A percentile compares a stretch with the other conserved stretches of the same genome.
phyloP scores from a whole-genome alignment of 257 asterid species.

The Nyctanthes arbortristis region DNA sequence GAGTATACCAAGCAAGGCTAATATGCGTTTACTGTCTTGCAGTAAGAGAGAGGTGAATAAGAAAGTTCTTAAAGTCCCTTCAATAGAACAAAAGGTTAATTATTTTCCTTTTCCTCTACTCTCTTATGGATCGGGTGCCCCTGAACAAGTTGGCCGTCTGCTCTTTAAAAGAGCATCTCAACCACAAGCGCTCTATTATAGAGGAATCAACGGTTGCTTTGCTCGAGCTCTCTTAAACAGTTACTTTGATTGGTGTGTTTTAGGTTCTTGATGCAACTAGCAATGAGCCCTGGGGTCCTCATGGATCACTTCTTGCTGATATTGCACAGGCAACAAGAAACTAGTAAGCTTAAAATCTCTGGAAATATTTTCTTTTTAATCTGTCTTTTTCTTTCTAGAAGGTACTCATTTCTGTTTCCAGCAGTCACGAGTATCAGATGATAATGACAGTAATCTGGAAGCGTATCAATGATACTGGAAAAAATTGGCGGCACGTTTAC shows the following conservation, averaged over 20 bases:
- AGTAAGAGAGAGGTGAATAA: conserved; percentile 98
- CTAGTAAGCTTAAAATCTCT: conserved; percentile 49
- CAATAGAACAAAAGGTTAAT: conserved; percentile 89
- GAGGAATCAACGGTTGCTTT: conserved; percentile 14
- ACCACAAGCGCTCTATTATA: background rate
- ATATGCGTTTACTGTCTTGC: conserved; percentile 42
- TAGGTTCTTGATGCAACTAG: conserved; percentile 98
- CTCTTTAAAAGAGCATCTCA: background rate
- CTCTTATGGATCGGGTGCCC: conserved; percentile 6
- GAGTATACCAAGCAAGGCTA: conserved; percentile 10
- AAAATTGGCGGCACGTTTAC: conserved; percentile 97
- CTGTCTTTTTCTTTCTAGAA: background rate
- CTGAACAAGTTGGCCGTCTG: background rate
- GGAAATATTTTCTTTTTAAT: conserved; percentile 5
- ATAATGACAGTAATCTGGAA: conserved; percentile 94
- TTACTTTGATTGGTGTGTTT: conserved; percentile 14
- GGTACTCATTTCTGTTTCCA: conserved; percentile 21
- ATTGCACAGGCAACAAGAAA: conserved; percentile 88
- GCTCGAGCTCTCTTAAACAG: conserved; percentile 1
- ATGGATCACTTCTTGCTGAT: conserved; percentile 91
- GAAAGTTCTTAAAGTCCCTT: conserved; percentile 94
- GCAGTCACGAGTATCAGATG: conserved; percentile 94
- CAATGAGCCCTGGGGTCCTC: conserved; percentile 99
- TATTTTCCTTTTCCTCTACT: conserved; percentile 10
- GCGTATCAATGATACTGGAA: conserved; percentile 91